A percentile compares a stretch with the other conserved stretches of the same genome.
These are phyloP conservation scores for Chaetomium fimeti DNA, from an alignment of 495 filamentous ascomycete genomes.

Conservation along the genomic window DNA sequence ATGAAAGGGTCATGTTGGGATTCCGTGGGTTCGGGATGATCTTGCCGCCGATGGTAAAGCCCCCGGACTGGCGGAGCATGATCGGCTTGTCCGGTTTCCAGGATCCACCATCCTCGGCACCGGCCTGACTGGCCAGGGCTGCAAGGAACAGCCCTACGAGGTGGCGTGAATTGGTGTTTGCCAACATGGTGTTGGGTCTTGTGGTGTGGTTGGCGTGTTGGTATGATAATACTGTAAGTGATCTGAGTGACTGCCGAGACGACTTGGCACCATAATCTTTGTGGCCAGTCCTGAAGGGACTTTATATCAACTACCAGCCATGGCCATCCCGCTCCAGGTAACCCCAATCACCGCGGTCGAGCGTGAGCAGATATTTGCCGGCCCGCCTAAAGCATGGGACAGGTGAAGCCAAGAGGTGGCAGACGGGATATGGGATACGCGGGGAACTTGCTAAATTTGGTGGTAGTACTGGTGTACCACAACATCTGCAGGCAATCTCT, in stretches of 20 bases:
- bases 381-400: neutral
- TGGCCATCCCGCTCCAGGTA: neutral
- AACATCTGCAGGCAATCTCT: neutral
- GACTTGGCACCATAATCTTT: no score
- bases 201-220: neutral
- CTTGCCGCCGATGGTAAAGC: constrained; percentile 42
- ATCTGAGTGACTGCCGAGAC: neutral
- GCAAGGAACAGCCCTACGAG: neutral
- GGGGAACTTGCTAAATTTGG: neutral
- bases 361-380: neutral
- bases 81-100: constrained; percentile 31
- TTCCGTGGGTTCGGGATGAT: constrained; percentile 34
- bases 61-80: constrained; percentile 42
- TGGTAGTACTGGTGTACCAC: neutral
- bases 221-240: neutral
- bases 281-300: no score
- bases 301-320: neutral
- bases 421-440: neutral
- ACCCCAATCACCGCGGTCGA: neutral
- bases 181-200: neutral
- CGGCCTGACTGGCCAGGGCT: neutral
- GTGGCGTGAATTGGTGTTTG: neutral
- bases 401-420: neutral
- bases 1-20: constrained; percentile 42
- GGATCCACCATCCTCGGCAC: neutral